Evolutionary conservation across 129 eudicot genomes (phyloP).

Genomic region (Flaveria sonorensis): DNA sequence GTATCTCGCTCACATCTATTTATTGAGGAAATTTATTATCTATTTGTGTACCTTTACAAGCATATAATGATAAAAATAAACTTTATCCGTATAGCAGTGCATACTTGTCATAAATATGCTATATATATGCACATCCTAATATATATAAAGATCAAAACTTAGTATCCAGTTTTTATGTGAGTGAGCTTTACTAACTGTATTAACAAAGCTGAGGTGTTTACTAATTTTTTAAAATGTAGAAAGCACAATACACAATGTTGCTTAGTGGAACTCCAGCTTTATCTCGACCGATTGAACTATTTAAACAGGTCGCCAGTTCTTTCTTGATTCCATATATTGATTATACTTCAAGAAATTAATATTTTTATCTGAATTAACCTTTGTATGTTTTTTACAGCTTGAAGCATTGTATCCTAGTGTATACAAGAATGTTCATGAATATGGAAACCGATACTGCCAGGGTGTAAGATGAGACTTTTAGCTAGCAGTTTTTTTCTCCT

Average conservation of each 20-base stretch:
- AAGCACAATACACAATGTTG: conserved; percentile 78
- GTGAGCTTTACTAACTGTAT: conserved; percentile 6
- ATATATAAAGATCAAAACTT: background rate
- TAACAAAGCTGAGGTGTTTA: conserved; percentile 29
- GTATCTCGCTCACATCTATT: conserved; percentile 38
- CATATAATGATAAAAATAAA: background rate
- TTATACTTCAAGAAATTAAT: background rate
- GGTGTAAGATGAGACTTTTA: conserved; percentile 68
- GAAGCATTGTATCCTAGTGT: conserved; percentile 93
- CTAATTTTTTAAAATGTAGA: conserved; percentile 43
- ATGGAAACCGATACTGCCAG: conserved; percentile 93
- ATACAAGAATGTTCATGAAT: conserved; percentile 80
- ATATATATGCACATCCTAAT: conserved; percentile 9
- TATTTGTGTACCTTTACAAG: background rate
- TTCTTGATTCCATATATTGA: conserved; percentile 4
- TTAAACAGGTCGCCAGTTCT: conserved; percentile 70
- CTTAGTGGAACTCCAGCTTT: conserved; percentile 99
- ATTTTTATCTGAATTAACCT: conserved; percentile 15
- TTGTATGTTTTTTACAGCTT: conserved; percentile 52
- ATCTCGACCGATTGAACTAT: conserved; percentile 90
- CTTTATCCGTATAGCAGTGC: background rate
- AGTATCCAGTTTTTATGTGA: conserved; percentile 14
- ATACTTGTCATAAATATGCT: background rate
- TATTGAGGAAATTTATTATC: background rate
- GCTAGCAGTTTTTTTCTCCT: background rate